Evolutionary conservation across 225 moss, liverwort and hornwort genomes (phyloP).

Genomic region (Neckera pumila): DNA sequence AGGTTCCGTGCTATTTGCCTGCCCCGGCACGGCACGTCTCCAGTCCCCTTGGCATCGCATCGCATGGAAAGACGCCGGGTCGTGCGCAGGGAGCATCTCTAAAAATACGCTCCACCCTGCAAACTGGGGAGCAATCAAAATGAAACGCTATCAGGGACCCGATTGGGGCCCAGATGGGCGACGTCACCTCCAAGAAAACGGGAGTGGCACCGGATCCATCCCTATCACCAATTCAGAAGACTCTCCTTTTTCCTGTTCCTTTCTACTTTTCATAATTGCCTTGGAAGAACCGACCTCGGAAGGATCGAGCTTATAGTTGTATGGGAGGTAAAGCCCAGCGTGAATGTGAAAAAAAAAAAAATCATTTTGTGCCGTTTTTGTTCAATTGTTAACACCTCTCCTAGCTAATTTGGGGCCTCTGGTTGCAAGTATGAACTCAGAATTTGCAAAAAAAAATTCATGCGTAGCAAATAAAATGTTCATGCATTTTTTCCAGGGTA

Average conservation of each 20-base stretch:
- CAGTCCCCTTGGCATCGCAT: not conserved
- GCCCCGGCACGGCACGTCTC: not conserved
- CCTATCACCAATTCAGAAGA: no score
- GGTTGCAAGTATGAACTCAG: no score
- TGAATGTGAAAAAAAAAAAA: no score
- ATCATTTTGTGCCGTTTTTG: no score
- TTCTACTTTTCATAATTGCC: not conserved
- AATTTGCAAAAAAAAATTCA: no score
- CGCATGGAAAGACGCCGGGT: not conserved
- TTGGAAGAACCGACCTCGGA: not conserved
- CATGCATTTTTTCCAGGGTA: no score
- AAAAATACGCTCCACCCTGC: not conserved
- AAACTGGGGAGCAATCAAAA: not conserved
- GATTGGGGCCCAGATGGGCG: not conserved
- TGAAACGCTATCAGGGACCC: not conserved
- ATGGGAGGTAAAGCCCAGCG: no score
- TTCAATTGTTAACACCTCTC: no score
- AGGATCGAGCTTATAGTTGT: no score
- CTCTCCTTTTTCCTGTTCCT: not conserved
- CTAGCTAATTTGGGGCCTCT: no score
- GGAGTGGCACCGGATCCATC: not conserved
- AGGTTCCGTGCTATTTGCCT: not conserved
- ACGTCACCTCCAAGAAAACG: not conserved
- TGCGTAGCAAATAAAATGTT: no score
- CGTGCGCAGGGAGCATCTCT: not conserved